Conservation (phyloP, 2,329 filamentous ascomycete genomes). For the Mycosphaerella sp. region DNA sequence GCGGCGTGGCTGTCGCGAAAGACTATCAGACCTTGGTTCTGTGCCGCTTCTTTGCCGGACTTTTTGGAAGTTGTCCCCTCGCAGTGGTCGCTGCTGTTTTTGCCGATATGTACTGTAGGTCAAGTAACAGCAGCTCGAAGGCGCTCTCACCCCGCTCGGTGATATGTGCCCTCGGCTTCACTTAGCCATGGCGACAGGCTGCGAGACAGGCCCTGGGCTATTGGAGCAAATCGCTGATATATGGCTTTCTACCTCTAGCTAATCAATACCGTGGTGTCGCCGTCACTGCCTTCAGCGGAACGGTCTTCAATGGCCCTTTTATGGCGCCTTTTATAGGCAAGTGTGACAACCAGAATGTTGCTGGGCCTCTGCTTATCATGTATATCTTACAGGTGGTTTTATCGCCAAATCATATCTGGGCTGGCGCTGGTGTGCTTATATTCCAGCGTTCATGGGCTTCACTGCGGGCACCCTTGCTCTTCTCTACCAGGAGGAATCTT, state of each 20-base stretch:
- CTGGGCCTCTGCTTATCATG: neutral
- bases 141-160: too few species aligned
- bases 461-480: slow-evolving; percentile 26
- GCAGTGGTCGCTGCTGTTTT: slow-evolving; percentile 41
- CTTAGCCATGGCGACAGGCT: too few species aligned
- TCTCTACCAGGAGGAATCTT: slow-evolving; percentile 39
- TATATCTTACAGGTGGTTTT: slow-evolving; percentile 27
- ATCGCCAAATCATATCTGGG: slow-evolving; percentile 37
- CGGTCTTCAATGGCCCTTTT: slow-evolving; percentile 37
- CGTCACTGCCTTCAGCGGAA: slow-evolving; percentile 33
- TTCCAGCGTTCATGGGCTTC: slow-evolving; percentile 40
- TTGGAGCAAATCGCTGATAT: too few species aligned
- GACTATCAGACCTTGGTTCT: slow-evolving; percentile 33
- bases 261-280: slow-evolving; percentile 35
- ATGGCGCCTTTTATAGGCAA: slow-evolving; percentile 38
- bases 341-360: neutral
- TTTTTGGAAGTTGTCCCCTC: slow-evolving; percentile 42
- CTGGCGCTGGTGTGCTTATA: slow-evolving; percentile 42
- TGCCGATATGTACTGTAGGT: slow-evolving; percentile 37
- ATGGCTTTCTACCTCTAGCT: neutral
- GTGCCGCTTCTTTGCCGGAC: slow-evolving; percentile 29
- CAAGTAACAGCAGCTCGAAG: too few species aligned
- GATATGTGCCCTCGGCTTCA: too few species aligned
- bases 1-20: slow-evolving; percentile 38
- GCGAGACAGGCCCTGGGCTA: too few species aligned